Evolutionary conservation across 2,329 filamentous ascomycete genomes (phyloP).

Genomic region (Huntiella abstrusa): DNA sequence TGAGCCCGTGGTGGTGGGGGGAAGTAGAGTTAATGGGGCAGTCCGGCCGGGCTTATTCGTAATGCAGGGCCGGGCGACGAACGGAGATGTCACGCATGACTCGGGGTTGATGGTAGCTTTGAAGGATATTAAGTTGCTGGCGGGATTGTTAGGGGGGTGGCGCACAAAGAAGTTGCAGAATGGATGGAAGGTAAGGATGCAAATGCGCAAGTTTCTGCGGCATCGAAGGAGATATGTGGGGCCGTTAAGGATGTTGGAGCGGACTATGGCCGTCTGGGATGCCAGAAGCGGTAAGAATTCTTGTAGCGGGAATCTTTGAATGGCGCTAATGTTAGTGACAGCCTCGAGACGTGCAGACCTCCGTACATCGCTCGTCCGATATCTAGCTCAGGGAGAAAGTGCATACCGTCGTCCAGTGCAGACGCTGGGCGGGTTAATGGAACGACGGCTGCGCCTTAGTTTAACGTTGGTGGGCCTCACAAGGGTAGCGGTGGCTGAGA

Average conservation of each 20-base stretch:
- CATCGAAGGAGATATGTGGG: slow-evolving; percentile 3
- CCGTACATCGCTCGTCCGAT: slow-evolving; percentile 3
- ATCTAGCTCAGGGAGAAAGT: background rate
- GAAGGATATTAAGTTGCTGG: slow-evolving; percentile 15
- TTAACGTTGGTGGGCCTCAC: slow-evolving; percentile 2
- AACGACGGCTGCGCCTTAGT: slow-evolving; percentile 1
- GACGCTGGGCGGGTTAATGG: slow-evolving; percentile 5
- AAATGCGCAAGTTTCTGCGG: slow-evolving; percentile 5
- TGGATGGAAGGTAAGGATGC: slow-evolving; percentile 4
- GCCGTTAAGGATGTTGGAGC: slow-evolving; percentile 5
- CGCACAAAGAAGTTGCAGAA: slow-evolving; percentile 2
- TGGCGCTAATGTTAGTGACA: background rate
- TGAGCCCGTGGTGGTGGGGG: slow-evolving; percentile 12
- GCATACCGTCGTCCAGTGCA: slow-evolving; percentile 4
- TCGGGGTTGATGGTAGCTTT: slow-evolving; percentile 13
- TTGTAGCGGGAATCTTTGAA: no score
- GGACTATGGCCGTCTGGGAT: slow-evolving; percentile 3
- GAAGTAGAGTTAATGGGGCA: slow-evolving; percentile 22
- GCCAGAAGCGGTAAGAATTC: background rate
- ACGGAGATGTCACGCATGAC: slow-evolving; percentile 6
- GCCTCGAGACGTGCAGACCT: slow-evolving; percentile 2
- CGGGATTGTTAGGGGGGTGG: background rate
- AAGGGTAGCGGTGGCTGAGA: background rate
- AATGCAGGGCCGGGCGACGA: slow-evolving; percentile 15
- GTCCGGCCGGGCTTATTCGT: slow-evolving; percentile 12